Base-by-base conservation (phyloP, 345 rosid genomes). In the Trapa bicornis region DNA sequence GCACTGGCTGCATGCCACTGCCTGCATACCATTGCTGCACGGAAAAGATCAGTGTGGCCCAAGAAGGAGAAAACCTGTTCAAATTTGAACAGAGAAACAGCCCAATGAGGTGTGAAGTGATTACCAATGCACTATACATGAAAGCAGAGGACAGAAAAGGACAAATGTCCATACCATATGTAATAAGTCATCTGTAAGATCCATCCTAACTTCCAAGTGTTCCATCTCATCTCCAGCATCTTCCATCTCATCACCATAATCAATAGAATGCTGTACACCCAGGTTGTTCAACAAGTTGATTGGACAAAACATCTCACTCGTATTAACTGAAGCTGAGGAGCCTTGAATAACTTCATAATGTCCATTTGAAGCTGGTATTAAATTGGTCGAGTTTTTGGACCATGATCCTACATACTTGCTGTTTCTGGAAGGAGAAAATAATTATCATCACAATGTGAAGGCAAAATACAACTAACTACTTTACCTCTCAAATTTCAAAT, bases 1-100 rank as follows among this genome's bases (percentile, higher is more conserved):
- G 90, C 84, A 74, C 93, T 91, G 68, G 96, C 96, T 66, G 77
- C 75, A 82, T 87, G 86, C 97, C 99, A 94, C 84, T 89, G 96
- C 72, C 86, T 80, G 79, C 99, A 91, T 45, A 91, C 99, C 79
- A 84, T 80, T 53, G 96, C 97, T 68, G 96, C 89, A 65, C 84
- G 86, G 70, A 96, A 89, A 53, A 94, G 91, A 80, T 83, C 84
- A 65, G 72, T 63, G 54, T 79, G 87, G 72, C 83, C 85, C 85
- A 94, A 82, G 82, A 91, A 89, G n/a, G 97, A 89, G 80, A 94
- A 94, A 57, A 94, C 99, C 99, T 94, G 84, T 22, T 22, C 29
- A 22, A 22, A 22, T 22, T 22, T 22, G 29, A 22, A 22, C 29
- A 22, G 29, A 22, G 29, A 22, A 22, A 22, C 29, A 22, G 29